Evolutionary conservation across 345 rosid genomes (phyloP).

Genomic region (Rhodomyrtus tomentosa): DNA sequence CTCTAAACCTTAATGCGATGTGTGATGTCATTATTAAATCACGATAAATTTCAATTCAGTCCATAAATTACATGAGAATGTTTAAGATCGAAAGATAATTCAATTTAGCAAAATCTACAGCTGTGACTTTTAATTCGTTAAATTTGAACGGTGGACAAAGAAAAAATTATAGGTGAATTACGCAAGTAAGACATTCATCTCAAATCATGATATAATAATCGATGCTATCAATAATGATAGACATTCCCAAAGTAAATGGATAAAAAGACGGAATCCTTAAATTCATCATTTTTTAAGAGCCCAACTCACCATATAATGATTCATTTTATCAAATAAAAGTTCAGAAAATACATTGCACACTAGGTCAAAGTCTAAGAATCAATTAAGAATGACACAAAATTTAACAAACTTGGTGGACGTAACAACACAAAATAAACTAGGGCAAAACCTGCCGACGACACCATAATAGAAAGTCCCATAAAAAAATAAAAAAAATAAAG

Average conservation of each 20-base stretch:
- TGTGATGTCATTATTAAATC: neutral
- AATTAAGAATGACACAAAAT: neutral
- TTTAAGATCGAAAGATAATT: neutral
- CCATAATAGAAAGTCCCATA: neutral
- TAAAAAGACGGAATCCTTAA: neutral
- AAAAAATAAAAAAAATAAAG: neutral
- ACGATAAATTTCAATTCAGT: neutral
- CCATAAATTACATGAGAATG: neutral
- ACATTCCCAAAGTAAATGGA: neutral
- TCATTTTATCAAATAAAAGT: neutral
- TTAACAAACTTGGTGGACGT: neutral
- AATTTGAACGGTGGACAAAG: neutral
- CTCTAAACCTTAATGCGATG: neutral
- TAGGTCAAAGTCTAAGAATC: neutral
- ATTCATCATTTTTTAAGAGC: neutral
- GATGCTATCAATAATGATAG: neutral
- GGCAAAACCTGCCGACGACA: neutral
- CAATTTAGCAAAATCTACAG: neutral
- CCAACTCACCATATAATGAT: neutral
- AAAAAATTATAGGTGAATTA: neutral
- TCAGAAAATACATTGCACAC: neutral
- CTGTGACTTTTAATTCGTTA: neutral
- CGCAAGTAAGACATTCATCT: neutral
- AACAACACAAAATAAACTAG: neutral
- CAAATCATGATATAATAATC: neutral